phyloP scores from a whole-genome alignment of 768 basidiomycete species.

The Cystobasidium onofrii region DNA sequence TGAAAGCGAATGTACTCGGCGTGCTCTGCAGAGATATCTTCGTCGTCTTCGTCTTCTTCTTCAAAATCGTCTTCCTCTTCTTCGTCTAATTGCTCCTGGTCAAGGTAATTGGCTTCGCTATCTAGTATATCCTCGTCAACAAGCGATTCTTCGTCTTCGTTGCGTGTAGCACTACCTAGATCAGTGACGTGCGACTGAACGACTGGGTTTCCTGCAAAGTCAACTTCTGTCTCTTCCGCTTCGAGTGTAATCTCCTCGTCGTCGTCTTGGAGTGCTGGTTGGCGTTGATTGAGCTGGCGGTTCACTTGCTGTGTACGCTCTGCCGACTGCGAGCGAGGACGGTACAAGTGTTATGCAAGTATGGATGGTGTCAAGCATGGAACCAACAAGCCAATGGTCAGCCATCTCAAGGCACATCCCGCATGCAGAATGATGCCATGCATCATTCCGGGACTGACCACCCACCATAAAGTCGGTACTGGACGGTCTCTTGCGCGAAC shows the following conservation, averaged over 20 bases:
- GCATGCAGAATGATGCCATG: no score
- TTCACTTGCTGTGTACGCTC: not conserved
- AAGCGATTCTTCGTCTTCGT: not conserved
- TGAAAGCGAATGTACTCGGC: not conserved
- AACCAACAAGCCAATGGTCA: no score
- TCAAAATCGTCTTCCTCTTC: not conserved
- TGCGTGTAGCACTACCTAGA: not conserved
- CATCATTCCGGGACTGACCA: not conserved
- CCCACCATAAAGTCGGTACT: slow-evolving; percentile 15
- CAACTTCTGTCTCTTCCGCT: slow-evolving; percentile 12
- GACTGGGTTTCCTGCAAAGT: not conserved
- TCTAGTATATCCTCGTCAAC: not conserved
- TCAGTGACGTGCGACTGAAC: not conserved
- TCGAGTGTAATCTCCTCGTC: slow-evolving; percentile 4
- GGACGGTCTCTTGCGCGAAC: not conserved
- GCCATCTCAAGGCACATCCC: no score
- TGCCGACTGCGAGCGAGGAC: not conserved
- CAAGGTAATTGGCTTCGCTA: not conserved
- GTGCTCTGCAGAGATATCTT: not conserved
- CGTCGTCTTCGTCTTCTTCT: not conserved
- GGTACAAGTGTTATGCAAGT: not conserved
- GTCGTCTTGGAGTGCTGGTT: not conserved
- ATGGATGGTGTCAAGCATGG: not conserved
- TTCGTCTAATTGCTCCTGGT: no score
- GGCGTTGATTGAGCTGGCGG: not conserved